Base-by-base conservation (phyloP, 306 rosid species). In the Echinosophora koreensis region DNA sequence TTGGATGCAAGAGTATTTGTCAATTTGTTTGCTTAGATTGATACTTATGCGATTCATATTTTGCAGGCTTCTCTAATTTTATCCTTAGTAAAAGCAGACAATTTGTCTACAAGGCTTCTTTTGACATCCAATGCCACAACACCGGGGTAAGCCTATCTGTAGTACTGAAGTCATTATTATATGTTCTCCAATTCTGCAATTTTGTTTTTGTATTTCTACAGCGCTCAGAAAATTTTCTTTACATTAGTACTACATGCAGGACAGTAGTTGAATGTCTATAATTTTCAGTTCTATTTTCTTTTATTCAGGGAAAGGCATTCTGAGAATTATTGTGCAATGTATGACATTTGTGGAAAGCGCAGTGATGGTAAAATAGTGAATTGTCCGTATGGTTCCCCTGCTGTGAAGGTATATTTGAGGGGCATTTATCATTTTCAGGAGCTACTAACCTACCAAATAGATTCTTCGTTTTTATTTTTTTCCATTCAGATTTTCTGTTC, bases 291-390 rank as follows among this genome's bases (percentile, higher is more conserved):
- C 52, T 3, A 5, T 65, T 55, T 72, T 14, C 5, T 74, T 14
- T 52, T 79, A 55, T 54, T 8, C 51, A 90, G 97, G 84, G 85
- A 78, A 84, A 90, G 78, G 67, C 99, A 88, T 85, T 78, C 97
- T 0, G 90, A 81, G 85, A 90, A 76, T 34, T 89, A 90, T 15
- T 95, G 99, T 77, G 84, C 93, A n/a, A 95, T 92, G 97, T 89
- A 88, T 84, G 93, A 76, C 68, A 87, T 90, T 46, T 95, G 99
- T 84, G 99, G 97, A 74, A 83, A 82, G 77, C 94, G 97, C 54
- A 70, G 81, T 5, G 98, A 95, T 77, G 96, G 93, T 67, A 95
- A 95, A 87, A 82, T 87, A 66, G 28, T 95, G 78, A 95, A 95
- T 77, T 95, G 98, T 75, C 97, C 98, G 9, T 79, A 3, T 71